Evolutionary conservation across 371 early-diverging fungal species (phyloP).

Genomic region (Rhizopus delemar): DNA sequence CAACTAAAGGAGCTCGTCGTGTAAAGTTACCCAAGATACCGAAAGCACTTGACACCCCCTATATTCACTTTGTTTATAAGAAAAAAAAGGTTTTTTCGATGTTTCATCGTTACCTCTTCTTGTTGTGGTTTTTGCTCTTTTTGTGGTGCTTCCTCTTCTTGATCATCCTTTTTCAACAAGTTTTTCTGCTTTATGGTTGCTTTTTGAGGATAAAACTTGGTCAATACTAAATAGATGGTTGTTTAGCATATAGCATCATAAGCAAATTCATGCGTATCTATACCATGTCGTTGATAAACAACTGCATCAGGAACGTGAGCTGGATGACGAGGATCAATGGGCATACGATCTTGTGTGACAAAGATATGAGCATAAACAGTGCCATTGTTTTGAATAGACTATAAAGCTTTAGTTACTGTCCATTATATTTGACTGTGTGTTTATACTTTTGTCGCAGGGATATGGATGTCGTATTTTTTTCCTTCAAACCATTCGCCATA

Average conservation of each 20-base stretch:
- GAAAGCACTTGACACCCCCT: background rate
- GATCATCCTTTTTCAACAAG: constrained; percentile 53
- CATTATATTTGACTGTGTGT: background rate
- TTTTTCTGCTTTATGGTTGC: constrained; percentile 69
- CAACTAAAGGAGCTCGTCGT: constrained; percentile 59
- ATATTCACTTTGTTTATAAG: background rate
- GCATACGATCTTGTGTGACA: constrained; percentile 53
- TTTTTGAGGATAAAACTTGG: constrained; percentile 70
- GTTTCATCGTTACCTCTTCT: background rate
- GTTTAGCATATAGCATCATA: background rate
- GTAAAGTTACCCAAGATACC: constrained; percentile 36
- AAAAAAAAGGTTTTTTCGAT: background rate
- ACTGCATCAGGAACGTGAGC: constrained; percentile 42
- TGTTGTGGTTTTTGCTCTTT: constrained; percentile 9
- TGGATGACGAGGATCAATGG: constrained; percentile 55
- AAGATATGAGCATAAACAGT: constrained; percentile 83
- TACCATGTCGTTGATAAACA: constrained; percentile 63
- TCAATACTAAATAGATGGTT: constrained; percentile 52
- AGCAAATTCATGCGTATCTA: background rate
- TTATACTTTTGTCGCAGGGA: constrained; percentile 46
- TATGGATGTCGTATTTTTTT: constrained; percentile 41
- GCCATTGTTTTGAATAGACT: constrained; percentile 78
- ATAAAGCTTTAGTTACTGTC: constrained; percentile 12
- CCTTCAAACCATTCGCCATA: constrained; percentile 62
- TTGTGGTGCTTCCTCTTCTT: constrained; percentile 36